Evolutionary conservation across 2,329 filamentous ascomycete species (phyloP), one percentile per base, ranked within the genome.

Genomic region (Magnaporthiopsis incrustans): DNA sequence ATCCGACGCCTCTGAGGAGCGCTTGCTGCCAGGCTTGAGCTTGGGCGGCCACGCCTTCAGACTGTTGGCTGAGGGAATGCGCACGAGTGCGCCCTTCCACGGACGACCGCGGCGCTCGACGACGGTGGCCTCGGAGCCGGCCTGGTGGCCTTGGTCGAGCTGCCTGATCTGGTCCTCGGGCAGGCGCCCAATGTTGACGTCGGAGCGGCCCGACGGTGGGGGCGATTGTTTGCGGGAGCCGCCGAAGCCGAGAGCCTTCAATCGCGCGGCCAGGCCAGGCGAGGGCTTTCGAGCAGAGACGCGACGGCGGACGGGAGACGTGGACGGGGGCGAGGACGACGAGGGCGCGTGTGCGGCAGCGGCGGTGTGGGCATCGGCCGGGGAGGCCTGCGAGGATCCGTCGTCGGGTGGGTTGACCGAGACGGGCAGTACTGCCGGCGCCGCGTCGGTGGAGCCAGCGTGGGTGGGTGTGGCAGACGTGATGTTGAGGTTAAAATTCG

Each of bases 141-240:
- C 82, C 68, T 83, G 82, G 72, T 90, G 87, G 66, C 85, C 84
- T 68, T 85, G 79, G 77, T 92, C 89, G 70, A 92, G 82, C 71
- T 86, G 81, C 69, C 85, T 83, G 65, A 92, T 81, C 70, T 91
- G 88, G 68, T 87, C 81, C 74, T 91, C 86, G 70, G 89, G 82
- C 64, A 92, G 85, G 66, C 89, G 86, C 68, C 89, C 89, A 25
- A 53, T 6, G 70, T 91, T 81, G 71, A 77, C 76, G 62, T 84
- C 81, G 73, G 72, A 70, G 30, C 64, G 65, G 10, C 22, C 44
- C 63, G 75, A 68, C 59, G 73, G 73, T 58, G 72, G 73, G 57
- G 75, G 72, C 67, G 76, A 69, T 65, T 77, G 67, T 6, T 25
- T 76, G 67, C 77, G 77, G 62, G 74, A 67, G 32, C 75, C 74